Percentiles rank a stretch among this genome's conserved stretches.
Evolutionary conservation across 2,329 filamentous ascomycete species (phyloP).

Genomic region (Talaromyces sp.): DNA sequence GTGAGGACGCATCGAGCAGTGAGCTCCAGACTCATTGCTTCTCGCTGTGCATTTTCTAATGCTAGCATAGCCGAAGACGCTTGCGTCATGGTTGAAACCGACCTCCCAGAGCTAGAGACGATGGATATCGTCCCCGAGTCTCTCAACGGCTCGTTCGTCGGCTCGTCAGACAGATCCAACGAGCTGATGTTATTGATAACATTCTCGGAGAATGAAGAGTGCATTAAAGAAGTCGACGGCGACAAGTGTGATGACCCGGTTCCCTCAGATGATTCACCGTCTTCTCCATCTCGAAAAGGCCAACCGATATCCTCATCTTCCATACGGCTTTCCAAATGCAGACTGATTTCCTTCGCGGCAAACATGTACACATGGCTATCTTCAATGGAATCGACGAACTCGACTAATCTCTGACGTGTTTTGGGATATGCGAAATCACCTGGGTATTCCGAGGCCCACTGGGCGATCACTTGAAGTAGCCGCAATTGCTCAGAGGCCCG

Average conservation of each 20-base stretch:
- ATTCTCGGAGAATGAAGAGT: constrained; percentile 27
- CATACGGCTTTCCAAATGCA: constrained; percentile 66
- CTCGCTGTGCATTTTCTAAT: constrained; percentile 70
- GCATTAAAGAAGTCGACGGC: constrained; percentile 29
- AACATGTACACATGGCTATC: constrained; percentile 75
- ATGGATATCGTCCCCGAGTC: constrained; percentile 37
- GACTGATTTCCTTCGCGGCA: constrained; percentile 77
- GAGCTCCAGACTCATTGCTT: constrained; percentile 67
- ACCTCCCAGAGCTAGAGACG: constrained; percentile 35
- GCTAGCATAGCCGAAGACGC: constrained; percentile 37
- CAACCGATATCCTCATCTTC: constrained; percentile 91
- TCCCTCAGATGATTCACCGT: constrained; percentile 30
- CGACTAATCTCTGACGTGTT: constrained; percentile 66
- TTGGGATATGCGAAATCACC: constrained; percentile 81
- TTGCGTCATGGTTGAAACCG: constrained; percentile 37
- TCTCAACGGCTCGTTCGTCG: constrained; percentile 33
- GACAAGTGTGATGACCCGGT: constrained; percentile 41
- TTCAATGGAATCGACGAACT: constrained; percentile 70
- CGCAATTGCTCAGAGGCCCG: constrained; percentile 77
- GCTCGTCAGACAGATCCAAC: constrained; percentile 36
- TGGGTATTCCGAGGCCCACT: constrained; percentile 85
- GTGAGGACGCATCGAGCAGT: constrained; percentile 64
- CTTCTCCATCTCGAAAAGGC: constrained; percentile 72
- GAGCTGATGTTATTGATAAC: constrained; percentile 35
- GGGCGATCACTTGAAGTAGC: constrained; percentile 75